Evolutionary conservation across 2,329 filamentous ascomycete genomes (phyloP), one percentile per base, ranked within the genome.

Genomic region (Alternaria alternata): DNA sequence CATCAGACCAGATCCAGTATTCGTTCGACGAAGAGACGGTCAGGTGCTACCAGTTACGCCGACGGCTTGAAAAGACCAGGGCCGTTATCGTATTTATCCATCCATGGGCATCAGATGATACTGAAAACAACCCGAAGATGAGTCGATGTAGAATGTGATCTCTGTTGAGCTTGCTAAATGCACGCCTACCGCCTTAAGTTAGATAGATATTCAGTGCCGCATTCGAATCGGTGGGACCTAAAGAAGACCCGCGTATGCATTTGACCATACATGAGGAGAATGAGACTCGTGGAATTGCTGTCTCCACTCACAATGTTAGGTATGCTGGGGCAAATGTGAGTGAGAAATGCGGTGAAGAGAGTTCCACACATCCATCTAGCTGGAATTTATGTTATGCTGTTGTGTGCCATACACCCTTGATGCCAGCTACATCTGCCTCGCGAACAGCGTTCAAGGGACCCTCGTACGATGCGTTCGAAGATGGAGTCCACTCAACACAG

Each of bases 21-120:
- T 44, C 54, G 62, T 42, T 57, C 54, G 51, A 57, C 56, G 48
- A 51, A 52, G 48, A 52, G 54, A 49, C 62, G 63, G 65, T 76
- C 73, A 76, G 69, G 70, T 72, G 74, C 56, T 55, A 56, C 57
- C 46, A 36, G 65, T 57, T 62, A 56, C 63, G 61, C 60, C 46
- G 51, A 62, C 44, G 49, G 62, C 32, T 67, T 51, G 67, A 55
- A 58, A 67, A 58, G 63, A 62, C 62, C 61, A 63, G 61, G 60
- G 61, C 53, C 49, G 57, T 64, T 63, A 64, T 70, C 62, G 62
- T 65, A 55, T 61, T 67, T 57, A 57, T 32, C 54, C 53, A 65
- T 69, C 59, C 58, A 59, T 47, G 62, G 44, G 54, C 57, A 65
- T 74, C 75, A 76, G 69, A 75, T 78, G 74, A 78, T 66, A 49